These are phyloP conservation scores for Peziza echinospora DNA, from an alignment of 495 filamentous ascomycete genomes.

Conservation along the genomic window DNA sequence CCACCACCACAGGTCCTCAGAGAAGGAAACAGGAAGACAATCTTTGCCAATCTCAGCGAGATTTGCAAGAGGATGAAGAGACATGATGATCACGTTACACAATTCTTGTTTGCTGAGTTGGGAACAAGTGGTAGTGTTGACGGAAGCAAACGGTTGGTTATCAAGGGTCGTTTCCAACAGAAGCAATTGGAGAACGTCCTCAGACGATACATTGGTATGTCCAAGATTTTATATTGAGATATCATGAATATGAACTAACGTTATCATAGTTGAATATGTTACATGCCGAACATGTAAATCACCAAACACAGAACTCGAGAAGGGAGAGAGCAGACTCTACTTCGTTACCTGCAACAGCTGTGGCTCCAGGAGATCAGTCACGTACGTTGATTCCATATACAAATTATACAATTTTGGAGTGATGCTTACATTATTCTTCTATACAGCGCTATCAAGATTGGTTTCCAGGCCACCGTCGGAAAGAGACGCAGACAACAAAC, in stretches of 20 bases:
- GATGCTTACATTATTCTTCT: too few species aligned
- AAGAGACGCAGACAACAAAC: constrained; percentile 54
- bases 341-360: constrained; percentile 77
- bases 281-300: constrained; percentile 94
- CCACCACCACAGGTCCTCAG: constrained; percentile 96
- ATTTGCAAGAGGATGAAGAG: constrained; percentile 87
- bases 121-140: constrained; percentile 89
- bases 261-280: constrained; percentile 65
- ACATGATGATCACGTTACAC: constrained; percentile 86
- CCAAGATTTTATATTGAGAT: too few species aligned
- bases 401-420: too few species aligned
- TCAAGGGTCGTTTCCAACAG: constrained; percentile 97
- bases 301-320: constrained; percentile 88
- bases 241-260: constrained; percentile 11
- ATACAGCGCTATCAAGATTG: constrained; percentile 72
- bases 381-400: too few species aligned
- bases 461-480: constrained; percentile 94
- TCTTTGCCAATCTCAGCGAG: constrained; percentile 92
- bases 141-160: constrained; percentile 78
- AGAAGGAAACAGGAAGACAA: constrained; percentile 99
- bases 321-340: constrained; percentile 91
- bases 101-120: constrained; percentile 93
- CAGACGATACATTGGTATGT: constrained; percentile 77
- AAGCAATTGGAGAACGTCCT: constrained; percentile 94
- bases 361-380: constrained; percentile 71